Evolutionary conservation across 495 filamentous ascomycete genomes (phyloP).

Genomic region (Tuber aestivum): DNA sequence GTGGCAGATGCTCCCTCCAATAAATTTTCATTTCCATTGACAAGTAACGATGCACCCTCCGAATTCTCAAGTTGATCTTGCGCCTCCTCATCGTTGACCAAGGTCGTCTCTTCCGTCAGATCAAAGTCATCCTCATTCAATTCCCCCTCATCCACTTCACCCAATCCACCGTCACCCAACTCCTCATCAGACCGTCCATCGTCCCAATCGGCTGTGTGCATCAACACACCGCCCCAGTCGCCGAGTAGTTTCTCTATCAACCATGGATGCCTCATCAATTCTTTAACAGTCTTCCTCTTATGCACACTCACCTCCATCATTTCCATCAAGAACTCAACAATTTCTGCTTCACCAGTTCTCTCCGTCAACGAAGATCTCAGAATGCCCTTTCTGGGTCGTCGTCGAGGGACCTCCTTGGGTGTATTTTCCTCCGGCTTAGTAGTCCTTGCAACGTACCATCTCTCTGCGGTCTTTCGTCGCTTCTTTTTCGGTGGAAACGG

Average conservation of each 20-base stretch:
- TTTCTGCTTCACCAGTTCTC: slow-evolving; percentile 8
- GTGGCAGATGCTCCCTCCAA: not conserved
- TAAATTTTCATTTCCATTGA: not conserved
- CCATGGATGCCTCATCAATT: slow-evolving; percentile 35
- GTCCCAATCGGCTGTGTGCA: not conserved
- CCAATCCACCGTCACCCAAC: not conserved
- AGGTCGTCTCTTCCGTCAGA: not conserved
- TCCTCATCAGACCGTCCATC: slow-evolving; percentile 6
- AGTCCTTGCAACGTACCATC: slow-evolving; percentile 5
- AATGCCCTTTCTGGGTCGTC: slow-evolving; percentile 11
- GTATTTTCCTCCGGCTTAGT: not conserved
- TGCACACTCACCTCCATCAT: slow-evolving; percentile 35
- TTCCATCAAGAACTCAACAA: slow-evolving; percentile 23
- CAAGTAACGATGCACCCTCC: slow-evolving; percentile 2
- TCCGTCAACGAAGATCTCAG: slow-evolving; percentile 14
- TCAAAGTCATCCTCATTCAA: not conserved
- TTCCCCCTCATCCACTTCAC: slow-evolving; percentile 11
- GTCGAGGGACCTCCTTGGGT: not conserved
- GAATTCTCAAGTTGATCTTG: slow-evolving; percentile 2
- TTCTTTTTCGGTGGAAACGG: slow-evolving; percentile 15
- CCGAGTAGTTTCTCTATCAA: slow-evolving; percentile 30
- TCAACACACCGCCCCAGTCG: slow-evolving; percentile 33
- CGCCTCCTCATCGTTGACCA: not conserved
- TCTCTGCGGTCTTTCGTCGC: slow-evolving; percentile 9
- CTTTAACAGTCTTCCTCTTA: slow-evolving; percentile 22